Conservation (phyloP, 1,284 basidiomycete species). For the Malassezia psittaci region DNA sequence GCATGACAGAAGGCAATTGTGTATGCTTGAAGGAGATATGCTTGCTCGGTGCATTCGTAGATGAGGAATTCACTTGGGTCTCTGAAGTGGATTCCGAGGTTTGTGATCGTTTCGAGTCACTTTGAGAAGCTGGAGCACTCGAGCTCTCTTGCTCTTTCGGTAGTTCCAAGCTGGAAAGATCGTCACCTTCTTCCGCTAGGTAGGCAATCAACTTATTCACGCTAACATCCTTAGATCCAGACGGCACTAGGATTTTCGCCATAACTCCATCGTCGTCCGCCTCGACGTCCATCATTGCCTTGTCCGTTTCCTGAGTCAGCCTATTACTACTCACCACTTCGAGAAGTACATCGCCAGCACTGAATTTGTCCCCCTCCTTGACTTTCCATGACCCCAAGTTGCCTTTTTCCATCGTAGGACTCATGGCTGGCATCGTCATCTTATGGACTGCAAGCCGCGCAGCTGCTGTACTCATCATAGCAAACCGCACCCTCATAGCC, state of each 20-base stretch:
- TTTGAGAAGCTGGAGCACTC: background rate
- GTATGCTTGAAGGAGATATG: slow-evolving; percentile 15
- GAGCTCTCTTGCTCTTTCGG: background rate
- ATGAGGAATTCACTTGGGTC: background rate
- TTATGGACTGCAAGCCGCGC: background rate
- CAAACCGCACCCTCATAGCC: background rate
- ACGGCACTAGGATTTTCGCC: slow-evolving; percentile 46
- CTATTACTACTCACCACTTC: slow-evolving; percentile 21
- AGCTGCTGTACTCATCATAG: background rate
- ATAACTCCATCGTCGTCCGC: slow-evolving; percentile 50
- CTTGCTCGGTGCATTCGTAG: background rate
- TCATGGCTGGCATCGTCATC: slow-evolving; percentile 45
- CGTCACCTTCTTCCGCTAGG: slow-evolving; percentile 50
- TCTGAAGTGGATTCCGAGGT: background rate
- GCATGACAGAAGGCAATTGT: slow-evolving; percentile 47
- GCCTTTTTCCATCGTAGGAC: slow-evolving; percentile 45
- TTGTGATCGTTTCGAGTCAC: background rate
- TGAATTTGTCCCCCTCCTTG: slow-evolving; percentile 49
- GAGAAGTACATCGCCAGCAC: slow-evolving; percentile 46
- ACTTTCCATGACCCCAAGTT: slow-evolving; percentile 47
- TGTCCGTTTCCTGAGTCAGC: slow-evolving; percentile 34
- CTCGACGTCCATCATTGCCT: slow-evolving; percentile 50
- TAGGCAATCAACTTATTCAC: slow-evolving; percentile 49
- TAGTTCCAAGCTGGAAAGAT: slow-evolving; percentile 42
- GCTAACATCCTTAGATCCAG: slow-evolving; percentile 44